Evolutionary conservation across 1,284 basidiomycete genomes (phyloP), one percentile per base, ranked within the genome.

Genomic region (Ceratobasidium papillatum): DNA sequence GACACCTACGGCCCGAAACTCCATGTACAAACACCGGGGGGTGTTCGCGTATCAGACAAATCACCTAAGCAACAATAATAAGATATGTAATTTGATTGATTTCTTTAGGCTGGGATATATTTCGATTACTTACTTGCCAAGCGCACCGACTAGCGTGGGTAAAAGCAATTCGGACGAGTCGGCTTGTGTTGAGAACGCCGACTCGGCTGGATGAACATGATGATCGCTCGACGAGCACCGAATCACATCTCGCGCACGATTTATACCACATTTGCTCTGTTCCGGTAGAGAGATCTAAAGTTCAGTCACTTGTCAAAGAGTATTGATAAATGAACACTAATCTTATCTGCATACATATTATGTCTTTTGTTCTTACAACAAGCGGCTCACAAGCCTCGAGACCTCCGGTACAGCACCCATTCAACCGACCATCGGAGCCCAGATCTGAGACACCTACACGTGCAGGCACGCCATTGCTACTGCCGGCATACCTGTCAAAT

Each of bases 381-480:
- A 27, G 27, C 7, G 11, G 5, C 25, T 17, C n/a, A 56, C 11
- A 22, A 38, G 7, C 22, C 27, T 32, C 58, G 36, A 22, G 27
- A 17, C 34, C 58, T 3, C 62, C 25, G 41, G 17, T 22, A 25
- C 4, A n/a, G n/a, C n/a, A n/a, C n/a, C 27, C 32, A 12, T 27
- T 52, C 30, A 38, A 52, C 8, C 19, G 11, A n/a, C 25, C 25
- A 65, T 65, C 63, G 30, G 12, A 38, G 63, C 45, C 34, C 47
- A 36, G n/a, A 34, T 5, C 43, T 52, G 34, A 47, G 3, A 34
- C 30, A 4, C 2, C 19, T 3, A 68, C 64, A 68, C 64, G 64
- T 68, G 64, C 64, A 68, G 64, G 64, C 64, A 68, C 64, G n/a
- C 2, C 61, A 19, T 45, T 12, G 19, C 52, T 8, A 54, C 52